phyloP scores from a whole-genome alignment of 2,329 filamentous ascomycete species.

The Fusarium agapanthi region DNA sequence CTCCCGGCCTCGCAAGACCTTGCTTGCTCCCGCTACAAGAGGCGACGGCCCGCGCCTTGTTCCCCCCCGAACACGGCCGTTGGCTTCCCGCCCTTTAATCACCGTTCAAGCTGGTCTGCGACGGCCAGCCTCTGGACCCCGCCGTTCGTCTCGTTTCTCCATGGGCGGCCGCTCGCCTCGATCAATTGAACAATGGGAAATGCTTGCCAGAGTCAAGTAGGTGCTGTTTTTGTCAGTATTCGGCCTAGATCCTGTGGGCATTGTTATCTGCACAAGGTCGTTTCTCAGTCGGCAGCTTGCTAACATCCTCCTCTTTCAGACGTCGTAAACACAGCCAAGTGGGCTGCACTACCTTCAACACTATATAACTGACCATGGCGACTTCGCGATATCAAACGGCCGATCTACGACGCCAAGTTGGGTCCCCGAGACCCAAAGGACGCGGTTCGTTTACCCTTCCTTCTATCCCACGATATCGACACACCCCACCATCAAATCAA shows the following conservation, averaged over 20 bases:
- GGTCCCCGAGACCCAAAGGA: slow-evolving; percentile 65
- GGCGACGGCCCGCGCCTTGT: slow-evolving; percentile 34
- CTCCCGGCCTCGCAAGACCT: slow-evolving; percentile 26
- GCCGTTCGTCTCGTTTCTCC: slow-evolving; percentile 43
- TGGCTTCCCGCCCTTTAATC: slow-evolving; percentile 15
- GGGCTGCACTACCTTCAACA: slow-evolving; percentile 42
- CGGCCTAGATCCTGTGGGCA: slow-evolving; percentile 4
- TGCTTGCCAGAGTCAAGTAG: slow-evolving; percentile 55
- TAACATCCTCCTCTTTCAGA: slow-evolving; percentile 43
- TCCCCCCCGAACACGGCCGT: slow-evolving; percentile 15
- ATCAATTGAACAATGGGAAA: slow-evolving; percentile 60
- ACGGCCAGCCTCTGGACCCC: slow-evolving; percentile 31
- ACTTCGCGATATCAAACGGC: slow-evolving; percentile 55
- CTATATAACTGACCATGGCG: slow-evolving; percentile 52
- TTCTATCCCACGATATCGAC: slow-evolving; percentile 1
- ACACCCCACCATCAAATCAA: background rate
- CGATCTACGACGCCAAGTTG: slow-evolving; percentile 62
- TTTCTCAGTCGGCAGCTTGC: background rate
- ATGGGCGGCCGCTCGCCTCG: slow-evolving; percentile 55
- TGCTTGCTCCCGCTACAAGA: slow-evolving; percentile 24
- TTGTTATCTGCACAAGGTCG: background rate
- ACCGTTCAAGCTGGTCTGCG: slow-evolving; percentile 20
- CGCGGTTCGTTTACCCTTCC: slow-evolving; percentile 55
- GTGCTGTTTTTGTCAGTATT: slow-evolving; percentile 41
- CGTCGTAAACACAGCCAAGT: slow-evolving; percentile 55